Base-by-base conservation (phyloP, 768 basidiomycete genomes). In the Kondoa subrosea region DNA sequence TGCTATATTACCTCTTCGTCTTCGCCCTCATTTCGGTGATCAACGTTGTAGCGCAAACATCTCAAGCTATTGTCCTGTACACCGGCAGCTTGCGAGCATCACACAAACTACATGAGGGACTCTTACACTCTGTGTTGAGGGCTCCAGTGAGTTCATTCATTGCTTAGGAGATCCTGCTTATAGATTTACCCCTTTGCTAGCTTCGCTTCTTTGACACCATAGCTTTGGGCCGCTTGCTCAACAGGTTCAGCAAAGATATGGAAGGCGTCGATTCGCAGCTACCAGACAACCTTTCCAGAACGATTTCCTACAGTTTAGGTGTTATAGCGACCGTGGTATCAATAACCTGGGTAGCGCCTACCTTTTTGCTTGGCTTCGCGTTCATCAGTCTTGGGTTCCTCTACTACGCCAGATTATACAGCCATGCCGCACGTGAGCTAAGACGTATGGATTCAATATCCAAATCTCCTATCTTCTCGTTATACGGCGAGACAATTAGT, bases 371-470 rank as follows among this genome's bases (percentile, higher is more conserved):
- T 64, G 73, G 71, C 0, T 75, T 75, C 64, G 64, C 66, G 4
- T 3, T 73, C 29, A 57, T 74, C 31, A 65, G 68, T 21, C 17
- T 71, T 31, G 69, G 34, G 14, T 71, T 66, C 59, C 58, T 14
- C 8, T 56, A 69, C 29, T 58, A 70, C 34, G 74, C 74, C 14
- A 58, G 67, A 34, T 66, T 72, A 3, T 80, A 79, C 70, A 71
- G 76, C 14, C 71, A 74, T 26, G 76, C 77, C 3, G 76, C 75
- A 16, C 72, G 78, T 40, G 78, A 79, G 67, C 76, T 80, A 70
- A 77, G 78, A 65, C 75, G 79, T 21, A 76, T 78, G 66, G 79
- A 78, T 73, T 74, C 73, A 30, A 75, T 77, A 12, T 74, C 75
- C 3, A 76, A 77, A 60, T 77, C 77, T 2, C 76, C 76, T 0